Evolutionary conservation across 2,329 filamentous ascomycete species (phyloP).

Genomic region (Cercospora nicotianae): DNA sequence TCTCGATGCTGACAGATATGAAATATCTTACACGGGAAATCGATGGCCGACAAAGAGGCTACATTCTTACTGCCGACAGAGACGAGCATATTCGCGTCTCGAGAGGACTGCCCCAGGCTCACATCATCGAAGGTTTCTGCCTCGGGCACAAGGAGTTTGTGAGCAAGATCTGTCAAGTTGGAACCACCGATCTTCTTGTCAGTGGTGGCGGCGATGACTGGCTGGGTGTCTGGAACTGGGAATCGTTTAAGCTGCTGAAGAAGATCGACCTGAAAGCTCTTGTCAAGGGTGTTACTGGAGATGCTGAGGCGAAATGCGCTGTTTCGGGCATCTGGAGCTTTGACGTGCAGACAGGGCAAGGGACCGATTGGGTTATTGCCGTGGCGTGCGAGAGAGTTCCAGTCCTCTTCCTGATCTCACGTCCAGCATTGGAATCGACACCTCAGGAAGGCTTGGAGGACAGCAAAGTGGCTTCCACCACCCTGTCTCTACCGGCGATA

Average conservation of each 20-base stretch:
- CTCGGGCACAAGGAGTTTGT: slow-evolving; percentile 86
- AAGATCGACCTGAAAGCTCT: slow-evolving; percentile 51
- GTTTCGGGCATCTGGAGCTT: slow-evolving; percentile 55
- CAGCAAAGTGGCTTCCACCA: background rate
- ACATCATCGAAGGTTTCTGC: slow-evolving; percentile 87
- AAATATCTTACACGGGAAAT: slow-evolving; percentile 52
- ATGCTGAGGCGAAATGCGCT: slow-evolving; percentile 39
- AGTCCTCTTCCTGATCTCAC: slow-evolving; percentile 58
- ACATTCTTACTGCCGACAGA: slow-evolving; percentile 67
- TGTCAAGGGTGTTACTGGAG: background rate
- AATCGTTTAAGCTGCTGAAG: slow-evolving; percentile 53
- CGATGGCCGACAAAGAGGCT: slow-evolving; percentile 51
- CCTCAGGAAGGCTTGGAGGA: background rate
- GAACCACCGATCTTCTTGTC: slow-evolving; percentile 64
- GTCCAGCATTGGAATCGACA: slow-evolving; percentile 3
- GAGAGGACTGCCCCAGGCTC: slow-evolving; percentile 74
- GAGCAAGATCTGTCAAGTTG: slow-evolving; percentile 67
- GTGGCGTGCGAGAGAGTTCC: slow-evolving; percentile 51
- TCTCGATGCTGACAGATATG: slow-evolving; percentile 87
- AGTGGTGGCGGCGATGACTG: slow-evolving; percentile 84
- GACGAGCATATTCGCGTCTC: slow-evolving; percentile 88
- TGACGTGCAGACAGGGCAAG: slow-evolving; percentile 14
- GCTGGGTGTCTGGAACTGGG: slow-evolving; percentile 83
- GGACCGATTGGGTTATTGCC: slow-evolving; percentile 32
- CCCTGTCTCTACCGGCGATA: background rate